Base-by-base conservation (phyloP, 495 filamentous ascomycete genomes). In the Penicillium lividum region DNA sequence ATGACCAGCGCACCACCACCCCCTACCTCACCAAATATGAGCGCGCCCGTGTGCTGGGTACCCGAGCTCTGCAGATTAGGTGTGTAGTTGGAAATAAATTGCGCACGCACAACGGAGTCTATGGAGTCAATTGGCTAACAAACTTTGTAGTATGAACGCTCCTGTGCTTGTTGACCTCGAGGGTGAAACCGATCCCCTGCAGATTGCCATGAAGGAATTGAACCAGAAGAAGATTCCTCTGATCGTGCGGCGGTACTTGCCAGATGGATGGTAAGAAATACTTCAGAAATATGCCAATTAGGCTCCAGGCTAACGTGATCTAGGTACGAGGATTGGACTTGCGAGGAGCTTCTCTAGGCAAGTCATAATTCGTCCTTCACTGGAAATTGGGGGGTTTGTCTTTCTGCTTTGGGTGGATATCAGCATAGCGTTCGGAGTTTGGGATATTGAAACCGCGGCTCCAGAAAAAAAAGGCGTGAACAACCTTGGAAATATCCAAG, bases 21-120 rank as follows among this genome's bases (percentile, higher is more conserved):
- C 95, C 94, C 5, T 98, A 97, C 80, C 95, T 98, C 92, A 98
- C 94, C 64, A 98, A 98, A 77, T 98, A 98, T 76, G 94, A 98
- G 82, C 83, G 86, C 65, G 94, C 94, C 50, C 86, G 94, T 64
- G 89, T 98, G 55, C 78, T 98, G 55, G 94, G 94, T 47, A 97
- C 93, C 49, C 80, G 94, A 57, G 95, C 94, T 40, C 71, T 97
- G 67, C 94, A 98, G 76, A 98, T 98, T 68, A 97, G 92, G 92
- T 95, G 71, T 44, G 86, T 74, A 53, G n/a, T 13, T 43, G 57
- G 7, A 7, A 7, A 40, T 4, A 13, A 5, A 40, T 40, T 40
- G 38, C 38, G 38, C 38, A 40, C 15, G 38, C 38, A 13, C 5
- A 40, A 15, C 15, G 15, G 15, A 33, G 7, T 6, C 7, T 16